phyloP scores from a whole-genome alignment of 768 basidiomycete species.

The Cyathus striatus region DNA sequence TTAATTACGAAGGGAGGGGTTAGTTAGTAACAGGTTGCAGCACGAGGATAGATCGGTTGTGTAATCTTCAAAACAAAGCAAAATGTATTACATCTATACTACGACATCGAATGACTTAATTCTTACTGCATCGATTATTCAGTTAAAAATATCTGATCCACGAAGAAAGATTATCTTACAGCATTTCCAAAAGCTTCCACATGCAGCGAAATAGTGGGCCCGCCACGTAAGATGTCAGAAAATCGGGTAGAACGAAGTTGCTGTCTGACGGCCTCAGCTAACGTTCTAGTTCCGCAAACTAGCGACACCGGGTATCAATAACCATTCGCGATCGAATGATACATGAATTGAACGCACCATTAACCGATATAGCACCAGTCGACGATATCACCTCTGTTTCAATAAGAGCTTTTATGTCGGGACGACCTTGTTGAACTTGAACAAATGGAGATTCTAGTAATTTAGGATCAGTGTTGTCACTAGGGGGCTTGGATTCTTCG shows the following conservation, averaged over 20 bases:
- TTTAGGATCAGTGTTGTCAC: conserved; percentile 6
- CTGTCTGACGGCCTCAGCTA: conserved; percentile 30
- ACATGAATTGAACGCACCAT: conserved; percentile 27
- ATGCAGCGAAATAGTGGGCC: conserved; percentile 38
- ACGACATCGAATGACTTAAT: background rate
- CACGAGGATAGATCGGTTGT: no score
- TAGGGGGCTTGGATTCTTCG: conserved; percentile 9
- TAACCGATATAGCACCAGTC: conserved; percentile 38
- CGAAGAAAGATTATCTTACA: conserved; percentile 7
- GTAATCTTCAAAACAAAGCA: no score
- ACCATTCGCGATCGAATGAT: background rate
- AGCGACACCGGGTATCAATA: background rate
- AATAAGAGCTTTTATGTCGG: conserved; percentile 33
- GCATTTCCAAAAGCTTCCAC: conserved; percentile 39
- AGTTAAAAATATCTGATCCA: background rate
- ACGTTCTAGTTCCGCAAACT: conserved; percentile 46
- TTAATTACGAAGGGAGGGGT: no score
- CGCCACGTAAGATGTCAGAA: conserved; percentile 34
- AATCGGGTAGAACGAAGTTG: conserved; percentile 33
- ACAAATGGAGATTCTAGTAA: conserved; percentile 15
- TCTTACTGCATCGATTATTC: background rate
- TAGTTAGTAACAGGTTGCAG: no score
- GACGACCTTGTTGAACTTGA: conserved; percentile 20
- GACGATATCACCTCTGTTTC: conserved; percentile 27
- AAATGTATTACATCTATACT: no score